Base-by-base conservation (phyloP, 768 basidiomycete genomes). In the Neoboletus magnificus region DNA sequence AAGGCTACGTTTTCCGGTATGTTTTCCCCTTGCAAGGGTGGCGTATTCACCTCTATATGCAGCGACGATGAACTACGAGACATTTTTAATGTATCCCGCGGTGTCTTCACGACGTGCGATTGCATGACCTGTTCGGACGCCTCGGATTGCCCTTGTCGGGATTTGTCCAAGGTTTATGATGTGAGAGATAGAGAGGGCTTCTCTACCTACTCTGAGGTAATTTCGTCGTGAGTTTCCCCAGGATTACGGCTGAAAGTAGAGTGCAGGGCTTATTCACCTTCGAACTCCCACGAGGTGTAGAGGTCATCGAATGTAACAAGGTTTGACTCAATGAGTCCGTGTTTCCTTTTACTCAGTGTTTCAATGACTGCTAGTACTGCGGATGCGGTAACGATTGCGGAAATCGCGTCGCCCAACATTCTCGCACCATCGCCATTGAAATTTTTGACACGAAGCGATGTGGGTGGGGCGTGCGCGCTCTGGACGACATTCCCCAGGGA, bases 401-500 rank as follows among this genome's bases (percentile, higher is more conserved):
- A 3, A 89, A 88, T 60, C 81, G 86, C 22, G 80, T 87, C 8
- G 81, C 80, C 3, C 87, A 89, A 57, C 69, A 57, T 27, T 80
- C 85, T 8, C 77, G 87, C 27, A 72, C 81, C 43, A 58, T 83
- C 12, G 74, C 79, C 3, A 74, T 89, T 10, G 81, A 87, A 58
- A 68, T 89, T n/a, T 88, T 88, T 76, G 81, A 85, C 58, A 89
- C 87, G 0, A 36, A 51, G 5, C 63, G 71, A 20, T 73, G 79
- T 52, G 87, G 87, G 4, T 89, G 86, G 87, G 87, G 87, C 8
- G 85, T 79, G 3, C 75, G 85, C n/a, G 67, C 82, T 0, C 60
- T 75, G 7, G 59, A 64, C 0, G 62, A 71, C 27, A 59, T 89
- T 1, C 67, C 68, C 22, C 69, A 54, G 46, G 87, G 87, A 5